phyloP scores from a whole-genome alignment of 208 protist species.

The Crithidia thermophila region DNA sequence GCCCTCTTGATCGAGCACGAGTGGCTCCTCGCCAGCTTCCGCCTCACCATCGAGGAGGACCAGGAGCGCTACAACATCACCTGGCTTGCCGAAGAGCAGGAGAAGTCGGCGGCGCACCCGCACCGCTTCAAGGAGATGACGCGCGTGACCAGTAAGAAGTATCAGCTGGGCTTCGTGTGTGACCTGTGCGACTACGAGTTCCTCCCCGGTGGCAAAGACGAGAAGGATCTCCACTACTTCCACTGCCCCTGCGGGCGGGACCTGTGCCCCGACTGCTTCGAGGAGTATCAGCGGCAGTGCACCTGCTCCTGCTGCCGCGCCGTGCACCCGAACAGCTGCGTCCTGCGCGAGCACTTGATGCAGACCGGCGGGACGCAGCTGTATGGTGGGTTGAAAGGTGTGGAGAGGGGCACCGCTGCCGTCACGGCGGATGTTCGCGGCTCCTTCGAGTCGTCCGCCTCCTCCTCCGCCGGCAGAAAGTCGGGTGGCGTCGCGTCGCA shows the following conservation, averaged over 20 bases:
- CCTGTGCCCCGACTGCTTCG: conserved; percentile 80
- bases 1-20: conserved; percentile 56
- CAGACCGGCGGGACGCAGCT: conserved; percentile 23
- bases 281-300: conserved; percentile 56
- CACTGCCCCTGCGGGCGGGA: conserved; percentile 88
- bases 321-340: conserved; percentile 65
- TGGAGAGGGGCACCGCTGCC: neutral
- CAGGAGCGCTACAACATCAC: conserved; percentile 73
- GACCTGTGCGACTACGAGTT: conserved; percentile 86
- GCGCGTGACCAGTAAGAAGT: conserved; percentile 55
- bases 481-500: too few species aligned
- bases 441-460: neutral
- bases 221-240: conserved; percentile 67
- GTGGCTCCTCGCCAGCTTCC: conserved; percentile 60
- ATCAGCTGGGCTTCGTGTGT: conserved; percentile 84
- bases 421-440: neutral
- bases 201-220: conserved; percentile 39
- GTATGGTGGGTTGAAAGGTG: conserved; percentile 5
- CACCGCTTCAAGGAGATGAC: conserved; percentile 71
- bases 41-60: conserved; percentile 69
- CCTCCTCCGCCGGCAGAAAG: neutral
- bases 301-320: conserved; percentile 68
- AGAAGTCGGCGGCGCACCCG: conserved; percentile 70
- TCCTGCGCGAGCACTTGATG: conserved; percentile 58
- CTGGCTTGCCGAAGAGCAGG: conserved; percentile 84